These are phyloP conservation scores for Prinsepia uniflora DNA, from an alignment of 306 rosid genomes.

Conservation along the genomic window DNA sequence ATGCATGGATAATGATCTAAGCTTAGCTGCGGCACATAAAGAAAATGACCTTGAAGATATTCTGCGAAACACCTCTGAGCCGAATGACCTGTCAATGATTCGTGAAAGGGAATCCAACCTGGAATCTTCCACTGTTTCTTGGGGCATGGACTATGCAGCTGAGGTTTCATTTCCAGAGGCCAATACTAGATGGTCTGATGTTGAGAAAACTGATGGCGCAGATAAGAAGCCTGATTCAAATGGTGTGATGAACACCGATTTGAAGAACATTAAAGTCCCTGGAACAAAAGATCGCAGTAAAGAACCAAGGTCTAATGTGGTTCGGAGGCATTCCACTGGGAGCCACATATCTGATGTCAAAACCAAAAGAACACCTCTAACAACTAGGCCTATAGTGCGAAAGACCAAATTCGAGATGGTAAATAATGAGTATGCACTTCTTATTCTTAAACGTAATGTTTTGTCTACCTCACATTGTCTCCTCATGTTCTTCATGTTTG, in stretches of 20 bases:
- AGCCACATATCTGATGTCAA: slow-evolving; percentile 11
- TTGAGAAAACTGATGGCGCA: slow-evolving; percentile 30
- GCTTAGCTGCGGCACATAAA: slow-evolving; percentile 22
- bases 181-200: slow-evolving; percentile 31
- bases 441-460: slow-evolving; percentile 1
- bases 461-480: slow-evolving; percentile 3
- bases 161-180: slow-evolving; percentile 44
- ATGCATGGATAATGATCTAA: slow-evolving; percentile 40
- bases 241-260: slow-evolving; percentile 28
- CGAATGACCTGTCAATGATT: slow-evolving; percentile 48
- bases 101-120: slow-evolving; percentile 30
- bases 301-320: neutral
- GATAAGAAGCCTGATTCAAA: slow-evolving; percentile 31
- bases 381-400: slow-evolving; percentile 42
- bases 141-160: slow-evolving; percentile 45
- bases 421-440: slow-evolving; percentile 16
- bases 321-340: neutral
- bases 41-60: slow-evolving; percentile 24
- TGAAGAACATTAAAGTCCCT: slow-evolving; percentile 33
- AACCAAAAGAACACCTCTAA: slow-evolving; percentile 18
- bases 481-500: slow-evolving; percentile 3
- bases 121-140: slow-evolving; percentile 32
- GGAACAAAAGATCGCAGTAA: slow-evolving; percentile 27
- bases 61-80: slow-evolving; percentile 34
- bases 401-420: slow-evolving; percentile 65